Base-by-base conservation (phyloP, 1,139 yeast species). In the Geotrichum klebahnii region DNA sequence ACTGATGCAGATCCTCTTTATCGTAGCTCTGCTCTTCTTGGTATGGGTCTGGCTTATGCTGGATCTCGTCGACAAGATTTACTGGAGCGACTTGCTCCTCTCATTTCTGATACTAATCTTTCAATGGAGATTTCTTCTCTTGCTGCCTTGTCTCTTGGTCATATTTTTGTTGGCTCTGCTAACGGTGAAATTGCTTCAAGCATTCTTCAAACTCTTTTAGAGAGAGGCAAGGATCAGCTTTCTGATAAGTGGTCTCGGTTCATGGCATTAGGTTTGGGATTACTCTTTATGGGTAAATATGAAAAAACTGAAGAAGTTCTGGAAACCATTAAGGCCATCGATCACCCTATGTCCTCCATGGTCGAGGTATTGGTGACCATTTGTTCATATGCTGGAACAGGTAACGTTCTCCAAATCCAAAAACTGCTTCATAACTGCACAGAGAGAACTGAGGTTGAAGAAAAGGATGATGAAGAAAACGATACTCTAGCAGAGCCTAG, bases 331-430 rank as follows among this genome's bases (percentile, higher is more conserved):
- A 88, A 84, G 67, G 98, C 97, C 16, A 86, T 94, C 63, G 96
- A 89, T 59, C 97, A 90, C 65, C 97, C 97, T 46, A 84, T 92
- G 63, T 82, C 94, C 37, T 83, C 87, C 59, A 86, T 95, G 41
- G 80, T 90, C 63, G 94, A 87, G 68, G 95, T 90, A 5, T 76
- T 94, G 65, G 92, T 94, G 29, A 89, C 86, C 57, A 85, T 90
- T 50, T 87, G 97, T 72, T 95, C 97, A 5, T 90, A 85, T 70
- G 95, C 97, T 16, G 99, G 98, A 57, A 88, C 97, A 40, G 99
- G 98, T 61, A 94, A 94, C 66, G 99, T 94, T 37, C 78, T 94
- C 58, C 95, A 90, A 71, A 86, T 94, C 56, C 99, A 94, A 72
- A 81, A 88, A 33, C 76, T 94, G 63, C 78, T 92, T 61, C 95